Base-by-base conservation (phyloP, 2,329 filamentous ascomycete genomes). In the Botrytis porri region DNA sequence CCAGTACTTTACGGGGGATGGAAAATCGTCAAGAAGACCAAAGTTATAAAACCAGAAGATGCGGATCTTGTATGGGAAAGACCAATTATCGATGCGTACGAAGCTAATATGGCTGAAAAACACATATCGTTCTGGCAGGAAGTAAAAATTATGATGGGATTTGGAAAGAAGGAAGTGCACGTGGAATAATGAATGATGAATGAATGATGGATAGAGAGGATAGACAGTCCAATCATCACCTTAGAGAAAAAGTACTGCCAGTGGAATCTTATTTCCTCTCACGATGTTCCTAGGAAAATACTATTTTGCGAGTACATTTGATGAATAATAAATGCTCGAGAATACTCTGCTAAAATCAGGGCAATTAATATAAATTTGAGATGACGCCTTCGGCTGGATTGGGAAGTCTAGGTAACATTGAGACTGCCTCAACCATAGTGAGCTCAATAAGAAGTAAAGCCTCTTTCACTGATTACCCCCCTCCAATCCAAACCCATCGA, bases 21-120 rank as follows among this genome's bases (percentile, higher is more conserved):
- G 89, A 95, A 95, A 81, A 35, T 92, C 3, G 73, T 89, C 71
- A 89, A 92, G 80, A 87, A 84, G 79, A 93, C 91, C 0, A 88
- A 85, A 73, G 51, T 75, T 16, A 64, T 80, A 20, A 84, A 81
- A 66, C 82, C 86, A 0, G 80, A 85, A 37, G 86, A 90, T 54
- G 84, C 87, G 0, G 88, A 91, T 81, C 78, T 91, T 62, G 71
- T 74, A n/a, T 79, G 77, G 77, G 77, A 79, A 51, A 66, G 77
- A 48, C 77, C 76, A 8, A 61, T 73, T 18, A 78, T 79, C 45
- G 77, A 79, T 73, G 75, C 76, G 3, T 79, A 78, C 65, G 77
- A 79, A 65, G 77, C 75, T 5, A 74, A 57, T 61, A 25, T 73
- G 16, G 29, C 45, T 1, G 76, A 77, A 59, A 54, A 70, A n/a